Base-by-base conservation (phyloP, 106 monocot species). In the Allium sativum region DNA sequence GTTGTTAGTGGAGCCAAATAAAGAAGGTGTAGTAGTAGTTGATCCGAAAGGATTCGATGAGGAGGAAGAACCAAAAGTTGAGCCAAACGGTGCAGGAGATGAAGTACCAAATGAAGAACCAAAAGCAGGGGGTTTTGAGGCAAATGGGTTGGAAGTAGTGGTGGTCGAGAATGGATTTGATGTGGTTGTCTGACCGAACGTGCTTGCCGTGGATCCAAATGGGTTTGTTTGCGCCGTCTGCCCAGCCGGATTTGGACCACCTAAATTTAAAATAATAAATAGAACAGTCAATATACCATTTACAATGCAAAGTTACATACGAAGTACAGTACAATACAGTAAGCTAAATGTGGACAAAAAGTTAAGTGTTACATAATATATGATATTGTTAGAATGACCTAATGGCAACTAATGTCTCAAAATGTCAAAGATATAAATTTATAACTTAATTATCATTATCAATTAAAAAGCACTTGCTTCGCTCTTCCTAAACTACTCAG, bases 171-270 rank as follows among this genome's bases (percentile, higher is more conserved):
- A 85, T 41, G 83, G 76, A 56, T 72, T 83, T 71, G 80, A 58
- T 65, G 93, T 56, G 63, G 93, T 56, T 62, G 82, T 53, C 66
- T 89, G 93, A 45, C 80, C 85, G 81, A 89, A 93, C 52, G 80
- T 59, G 16, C 80, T 31, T 5, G 31, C 66, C 2, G 82, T 80
- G 7, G 82, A 68, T 63, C 85, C 88, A 78, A 93, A 93, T 48
- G 82, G 78, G 78, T 65, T 83, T 43, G 79, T 47, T 53, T 72
- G 85, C 46, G 79, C 53, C 64, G 77, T 48, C 60, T 80, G 86
- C 59, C 76, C 80, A 67, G 80, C 50, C 58, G 80, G 76, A 61
- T 72, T 86, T 31, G 91, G 83, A 40, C 91, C 91, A 20, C 91
- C 91, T 91, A 72, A 58, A 57, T 74, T 22, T 18, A 20, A 61